Base-by-base conservation (phyloP, 306 rosid species). In the Gleditsia sinensis region DNA sequence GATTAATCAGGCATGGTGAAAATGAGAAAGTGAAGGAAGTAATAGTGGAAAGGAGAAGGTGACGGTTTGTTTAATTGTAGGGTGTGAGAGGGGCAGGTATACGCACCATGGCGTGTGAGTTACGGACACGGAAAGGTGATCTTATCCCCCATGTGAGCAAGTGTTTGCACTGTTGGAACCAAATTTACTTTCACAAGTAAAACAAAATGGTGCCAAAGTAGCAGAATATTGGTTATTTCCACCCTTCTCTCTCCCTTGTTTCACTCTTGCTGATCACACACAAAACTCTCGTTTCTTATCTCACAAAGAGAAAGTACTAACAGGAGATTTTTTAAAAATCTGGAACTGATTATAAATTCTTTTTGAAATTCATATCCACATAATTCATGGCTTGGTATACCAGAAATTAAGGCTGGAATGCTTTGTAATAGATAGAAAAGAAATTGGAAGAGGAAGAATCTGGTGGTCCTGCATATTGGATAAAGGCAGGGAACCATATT, bases 131-230 rank as follows among this genome's bases (percentile, higher is more conserved):
- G 66, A 83, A 79, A 77, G 81, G 46, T 75, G 70, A 66, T 61
- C 75, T 72, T 64, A 75, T 73, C 81, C 75, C 77, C 78, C 86
- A 80, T 85, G 91, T 85, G 87, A 73, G 68, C 12, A 34, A 46
- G 53, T 67, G 55, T 62, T n/a, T 82, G 69, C 55, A 76, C 39
- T 59, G 67, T 76, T 75, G 73, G 58, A 71, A 79, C 69, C 70
- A 58, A 82, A 66, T 75, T 75, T 49, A 74, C 71, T 72, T 76
- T 81, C 82, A 66, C 83, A 82, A 82, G 80, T 77, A 87, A 85
- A 82, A 37, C 80, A 62, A 76, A 73, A 30, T 46, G 75, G 74
- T 40, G 56, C 42, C 33, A 6, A 39, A 48, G 71, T 46, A 25
- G 78, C 77, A 32, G 46, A 62, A 63, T 72, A 32, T n/a, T 60